Base-by-base conservation (phyloP, 2,329 filamentous ascomycete genomes). In the Alternaria triticimaculans region DNA sequence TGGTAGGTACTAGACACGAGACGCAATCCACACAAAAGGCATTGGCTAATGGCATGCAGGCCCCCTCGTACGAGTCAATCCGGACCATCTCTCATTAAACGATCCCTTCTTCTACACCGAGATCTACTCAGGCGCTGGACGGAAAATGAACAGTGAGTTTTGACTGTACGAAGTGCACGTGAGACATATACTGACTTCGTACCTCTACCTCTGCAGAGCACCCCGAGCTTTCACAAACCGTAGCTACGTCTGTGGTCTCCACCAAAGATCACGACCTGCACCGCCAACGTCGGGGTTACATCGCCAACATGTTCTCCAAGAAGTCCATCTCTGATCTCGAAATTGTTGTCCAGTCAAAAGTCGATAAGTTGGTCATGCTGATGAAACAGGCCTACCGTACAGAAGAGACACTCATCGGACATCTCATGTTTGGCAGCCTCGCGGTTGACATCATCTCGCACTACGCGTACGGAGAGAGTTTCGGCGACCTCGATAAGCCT, bases 231-330 rank as follows among this genome's bases (percentile, higher is more conserved):
- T 14, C 23, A 18, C 12, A 21, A 7, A 26, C 6, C 6, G 10
- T n/a, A 46, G 57, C 41, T 6, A 53, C 21, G 11, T 30, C n/a
- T 20, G 6, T 33, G 1, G 28, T 55, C 23, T 28, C 51, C 7
- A 61, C 50, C 14, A 21, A 43, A 14, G 59, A 66, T 15, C 74
- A 77, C 50, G 66, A 76, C 2, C 51, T 71, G 14, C 76, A 78
- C 53, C 67, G 70, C 14, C 15, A 66, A 20, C 67, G 75, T 4
- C 66, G 76, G 6, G 57, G 46, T 4, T 69, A 72, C 2, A 51
- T 79, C 10, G 58, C 67, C 45, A 66, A 53, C 2, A 71, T 76
- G 66, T 78, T 79, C 60, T 76, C 74, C 8, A 69, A 67, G 23
- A 58, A 58, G n/a, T 57, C 63, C 2, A 66, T 77, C 26, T 56